Evolutionary conservation across 768 basidiomycete genomes (phyloP).

Genomic region (Rhizopogon vesiculosus): DNA sequence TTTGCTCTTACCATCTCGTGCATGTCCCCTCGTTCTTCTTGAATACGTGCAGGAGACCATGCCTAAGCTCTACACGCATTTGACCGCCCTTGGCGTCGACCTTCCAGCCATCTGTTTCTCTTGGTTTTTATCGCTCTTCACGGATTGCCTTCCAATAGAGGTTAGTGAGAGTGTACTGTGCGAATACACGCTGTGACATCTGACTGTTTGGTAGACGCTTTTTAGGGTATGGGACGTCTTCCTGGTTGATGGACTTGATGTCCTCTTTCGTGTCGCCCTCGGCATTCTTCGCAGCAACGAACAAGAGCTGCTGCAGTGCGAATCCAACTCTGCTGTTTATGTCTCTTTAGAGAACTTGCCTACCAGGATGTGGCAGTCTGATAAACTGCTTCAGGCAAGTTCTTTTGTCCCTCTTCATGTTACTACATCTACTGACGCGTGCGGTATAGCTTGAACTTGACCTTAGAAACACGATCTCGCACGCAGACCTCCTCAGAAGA

Average conservation of each 20-base stretch:
- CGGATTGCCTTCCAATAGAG: constrained; percentile 94
- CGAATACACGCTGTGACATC: neutral
- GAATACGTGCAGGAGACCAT: constrained; percentile 79
- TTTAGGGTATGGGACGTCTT: constrained; percentile 97
- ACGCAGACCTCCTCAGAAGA: constrained; percentile 52
- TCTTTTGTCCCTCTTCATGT: neutral
- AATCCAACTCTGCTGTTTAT: constrained; percentile 86
- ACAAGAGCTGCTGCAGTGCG: constrained; percentile 75
- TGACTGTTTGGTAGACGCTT: constrained; percentile 54
- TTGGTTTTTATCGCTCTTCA: constrained; percentile 96
- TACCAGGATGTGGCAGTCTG: constrained; percentile 90
- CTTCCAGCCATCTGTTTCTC: constrained; percentile 95
- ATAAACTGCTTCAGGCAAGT: constrained; percentile 82
- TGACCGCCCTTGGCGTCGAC: constrained; percentile 81
- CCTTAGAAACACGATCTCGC: constrained; percentile 45
- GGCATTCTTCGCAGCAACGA: constrained; percentile 84
- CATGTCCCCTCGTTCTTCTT: constrained; percentile 86
- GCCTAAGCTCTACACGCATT: constrained; percentile 72
- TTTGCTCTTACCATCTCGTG: constrained; percentile 85
- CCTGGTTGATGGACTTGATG: constrained; percentile 88
- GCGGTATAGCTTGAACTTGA: constrained; percentile 49
- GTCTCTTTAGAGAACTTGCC: constrained; percentile 86
- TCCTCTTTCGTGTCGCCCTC: constrained; percentile 86
- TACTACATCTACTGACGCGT: neutral
- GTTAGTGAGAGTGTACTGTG: constrained; percentile 35